Evolutionary conservation across 371 early-diverging fungal species (phyloP).

Genomic region (Mucor piriformis): DNA sequence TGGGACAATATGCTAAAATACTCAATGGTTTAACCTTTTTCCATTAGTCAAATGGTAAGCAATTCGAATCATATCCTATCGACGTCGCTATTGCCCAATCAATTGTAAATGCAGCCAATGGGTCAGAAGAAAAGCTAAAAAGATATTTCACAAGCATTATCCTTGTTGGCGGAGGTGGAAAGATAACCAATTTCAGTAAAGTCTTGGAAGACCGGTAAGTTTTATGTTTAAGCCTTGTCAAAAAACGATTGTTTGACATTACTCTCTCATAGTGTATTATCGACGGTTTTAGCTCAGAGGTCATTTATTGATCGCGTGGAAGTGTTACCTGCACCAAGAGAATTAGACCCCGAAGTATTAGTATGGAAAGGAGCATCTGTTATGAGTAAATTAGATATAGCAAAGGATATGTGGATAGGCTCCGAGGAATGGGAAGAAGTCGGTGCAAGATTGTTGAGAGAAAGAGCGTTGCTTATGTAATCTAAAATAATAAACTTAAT

Average conservation of each 20-base stretch:
- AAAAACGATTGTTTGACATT: background rate
- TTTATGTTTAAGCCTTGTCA: background rate
- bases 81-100: constrained; percentile 82
- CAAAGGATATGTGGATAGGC: constrained; percentile 83
- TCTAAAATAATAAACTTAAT: background rate
- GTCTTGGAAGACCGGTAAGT: constrained; percentile 72
- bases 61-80: constrained; percentile 52
- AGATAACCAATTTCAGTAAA: constrained; percentile 69
- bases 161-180: constrained; percentile 86
- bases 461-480: constrained; percentile 72
- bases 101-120: constrained; percentile 59
- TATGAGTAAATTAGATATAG: constrained; percentile 74
- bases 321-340: constrained; percentile 80
- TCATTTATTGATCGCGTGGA: constrained; percentile 70
- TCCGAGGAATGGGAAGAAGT: constrained; percentile 74
- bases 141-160: constrained; percentile 78
- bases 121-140: constrained; percentile 72
- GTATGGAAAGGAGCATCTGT: constrained; percentile 93
- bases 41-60: background rate
- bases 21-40: background rate
- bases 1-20: background rate
- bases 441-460: constrained; percentile 68
- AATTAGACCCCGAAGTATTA: constrained; percentile 83
- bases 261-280: constrained; percentile 27
- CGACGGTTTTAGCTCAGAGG: constrained; percentile 39